Base-by-base conservation (phyloP, 2,329 filamentous ascomycete species). In the Colletotrichum sp. region DNA sequence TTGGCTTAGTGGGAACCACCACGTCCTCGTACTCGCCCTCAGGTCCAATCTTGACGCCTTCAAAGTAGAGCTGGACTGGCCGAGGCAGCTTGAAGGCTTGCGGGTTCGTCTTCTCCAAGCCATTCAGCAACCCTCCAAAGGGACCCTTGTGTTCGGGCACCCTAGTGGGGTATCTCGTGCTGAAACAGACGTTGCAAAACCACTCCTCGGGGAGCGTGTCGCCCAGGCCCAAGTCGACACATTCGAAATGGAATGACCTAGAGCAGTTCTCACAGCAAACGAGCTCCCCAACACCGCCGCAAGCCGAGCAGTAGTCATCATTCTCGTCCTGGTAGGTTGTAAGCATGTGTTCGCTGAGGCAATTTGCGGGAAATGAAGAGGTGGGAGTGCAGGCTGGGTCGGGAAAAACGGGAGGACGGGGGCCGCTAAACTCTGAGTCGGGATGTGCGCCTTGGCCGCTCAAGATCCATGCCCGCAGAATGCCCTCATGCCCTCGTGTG, bases 221-320 rank as follows among this genome's bases (percentile, higher is more conserved):
- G 71, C 92, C 89, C 79, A 95, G 88, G 52, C 95, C 94, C 77
- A 96, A 96, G 84, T 98, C 94, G 79, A 97, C 92, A 83, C 97
- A 99, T 75, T 92, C 90, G 83, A 97, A 95, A 85, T 99, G 97
- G 85, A 98, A 98, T 7, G 96, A 95, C 79, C 95, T 92, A 76
- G 93, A 92, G 86, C 97, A 99, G 77, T 94, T 95, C 86, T 99
- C 97, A 85, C 97, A 99, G 86, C 96, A 98, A 78, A 99, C 90
- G 78, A 99, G 91, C 79, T 95, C 92, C 73, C 96, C 96, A 79
- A 92, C 94, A 78, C 94, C 94, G 81, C 93, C 92, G 86, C 97
- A 99, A 61, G 95, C 92, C 77, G 93, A 93, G 87, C 96, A 99
- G 82, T 94, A 94, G 84, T 99, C 96, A 83, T 97, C 95, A 84